Conservation (phyloP, 495 filamentous ascomycete genomes). For the Lasiosphaeria miniovina region DNA sequence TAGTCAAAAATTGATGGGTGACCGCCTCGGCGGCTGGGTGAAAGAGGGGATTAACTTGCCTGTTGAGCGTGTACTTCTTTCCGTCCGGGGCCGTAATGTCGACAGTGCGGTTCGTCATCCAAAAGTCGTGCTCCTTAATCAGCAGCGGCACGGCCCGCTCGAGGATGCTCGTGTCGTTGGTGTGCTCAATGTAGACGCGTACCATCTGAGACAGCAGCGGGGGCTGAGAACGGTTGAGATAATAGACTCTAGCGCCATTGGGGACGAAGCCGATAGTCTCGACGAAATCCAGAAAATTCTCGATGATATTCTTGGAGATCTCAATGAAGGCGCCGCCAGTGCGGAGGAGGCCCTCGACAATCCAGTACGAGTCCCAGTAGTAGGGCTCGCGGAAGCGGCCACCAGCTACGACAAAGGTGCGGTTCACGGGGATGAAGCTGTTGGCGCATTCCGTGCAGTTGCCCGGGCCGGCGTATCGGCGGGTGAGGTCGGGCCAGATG, state of each 20-base stretch:
- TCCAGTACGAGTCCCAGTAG: slow-evolving; percentile 56
- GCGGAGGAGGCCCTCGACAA: slow-evolving; percentile 47
- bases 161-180: slow-evolving; percentile 48
- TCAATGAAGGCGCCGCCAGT: slow-evolving; percentile 47
- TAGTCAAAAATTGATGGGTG: background rate
- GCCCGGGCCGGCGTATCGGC: slow-evolving; percentile 38
- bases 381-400: slow-evolving; percentile 52
- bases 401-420: slow-evolving; percentile 50
- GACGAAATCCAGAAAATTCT: slow-evolving; percentile 51
- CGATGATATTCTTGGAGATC: slow-evolving; percentile 49
- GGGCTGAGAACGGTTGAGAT: slow-evolving; percentile 48
- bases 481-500: slow-evolving; percentile 52
- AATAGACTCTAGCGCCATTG: slow-evolving; percentile 49
- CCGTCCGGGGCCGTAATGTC: slow-evolving; percentile 29
- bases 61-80: slow-evolving; percentile 39
- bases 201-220: slow-evolving; percentile 51
- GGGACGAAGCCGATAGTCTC: slow-evolving; percentile 51
- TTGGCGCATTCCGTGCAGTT: slow-evolving; percentile 44
- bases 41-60: slow-evolving; percentile 25
- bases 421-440: slow-evolving; percentile 51
- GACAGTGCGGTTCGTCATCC: slow-evolving; percentile 43
- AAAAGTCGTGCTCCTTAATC: slow-evolving; percentile 49
- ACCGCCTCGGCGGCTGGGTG: too few relatives aligned
- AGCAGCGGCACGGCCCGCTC: slow-evolving; percentile 44
- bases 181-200: slow-evolving; percentile 45